Conservation (phyloP, 2,329 filamentous ascomycete genomes). For the Dryadomyces quercivorus region DNA sequence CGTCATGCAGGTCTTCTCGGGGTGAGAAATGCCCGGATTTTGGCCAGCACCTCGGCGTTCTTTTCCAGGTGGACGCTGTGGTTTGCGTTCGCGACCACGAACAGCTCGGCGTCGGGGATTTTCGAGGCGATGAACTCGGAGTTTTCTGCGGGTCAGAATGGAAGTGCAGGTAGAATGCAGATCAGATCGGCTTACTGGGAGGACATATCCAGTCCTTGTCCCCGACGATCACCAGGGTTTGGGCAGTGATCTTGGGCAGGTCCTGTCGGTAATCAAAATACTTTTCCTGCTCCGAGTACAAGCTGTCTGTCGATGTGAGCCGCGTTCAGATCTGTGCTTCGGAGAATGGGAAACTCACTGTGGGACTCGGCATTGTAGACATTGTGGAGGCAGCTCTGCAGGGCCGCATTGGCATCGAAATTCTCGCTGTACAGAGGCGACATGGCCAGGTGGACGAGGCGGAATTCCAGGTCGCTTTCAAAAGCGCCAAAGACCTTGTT, state of each 20-base stretch:
- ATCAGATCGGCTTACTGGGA: constrained; percentile 14
- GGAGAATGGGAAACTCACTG: constrained; percentile 14
- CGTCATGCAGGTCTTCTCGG: background rate
- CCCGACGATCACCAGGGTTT: constrained; percentile 24
- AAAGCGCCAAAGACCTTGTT: constrained; percentile 26
- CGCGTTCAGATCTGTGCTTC: background rate
- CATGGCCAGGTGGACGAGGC: constrained; percentile 23
- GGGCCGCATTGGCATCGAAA: constrained; percentile 21
- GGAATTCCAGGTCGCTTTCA: constrained; percentile 24
- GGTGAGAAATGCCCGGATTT: constrained; percentile 10
- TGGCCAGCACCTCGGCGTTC: constrained; percentile 17
- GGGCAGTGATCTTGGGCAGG: constrained; percentile 19
- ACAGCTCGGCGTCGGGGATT: constrained; percentile 17
- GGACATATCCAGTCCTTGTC: constrained; percentile 28
- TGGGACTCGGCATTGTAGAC: constrained; percentile 24
- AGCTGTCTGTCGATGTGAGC: constrained; percentile 15
- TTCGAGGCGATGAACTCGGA: constrained; percentile 18
- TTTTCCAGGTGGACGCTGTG: constrained; percentile 25
- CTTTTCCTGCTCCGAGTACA: constrained; percentile 23
- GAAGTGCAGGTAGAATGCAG: too few species aligned
- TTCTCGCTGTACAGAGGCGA: constrained; percentile 23
- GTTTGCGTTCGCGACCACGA: constrained; percentile 20
- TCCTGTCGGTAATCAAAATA: constrained; percentile 24
- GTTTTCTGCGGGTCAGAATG: constrained; percentile 14
- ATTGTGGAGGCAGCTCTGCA: constrained; percentile 17